Conservation (phyloP, 768 basidiomycete genomes). For the Amanita jacksonii region DNA sequence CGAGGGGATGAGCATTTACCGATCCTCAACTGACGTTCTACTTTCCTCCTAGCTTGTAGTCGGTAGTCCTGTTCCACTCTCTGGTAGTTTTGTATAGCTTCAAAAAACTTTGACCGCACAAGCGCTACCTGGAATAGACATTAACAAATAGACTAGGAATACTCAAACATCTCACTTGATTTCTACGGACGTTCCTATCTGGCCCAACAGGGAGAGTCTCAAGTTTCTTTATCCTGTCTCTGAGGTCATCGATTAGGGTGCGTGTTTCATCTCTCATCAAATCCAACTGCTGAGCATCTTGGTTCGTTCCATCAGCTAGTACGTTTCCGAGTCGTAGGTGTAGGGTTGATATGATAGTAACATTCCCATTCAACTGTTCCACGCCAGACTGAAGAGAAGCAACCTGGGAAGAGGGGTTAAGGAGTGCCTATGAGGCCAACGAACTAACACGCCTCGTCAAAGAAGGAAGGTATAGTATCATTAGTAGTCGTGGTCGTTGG, state of each 20-base stretch:
- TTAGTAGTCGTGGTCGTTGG: slow-evolving; percentile 12
- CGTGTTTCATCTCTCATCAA: slow-evolving; percentile 51
- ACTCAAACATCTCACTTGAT: slow-evolving; percentile 19
- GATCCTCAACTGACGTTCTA: slow-evolving; percentile 72
- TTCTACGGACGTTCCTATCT: slow-evolving; percentile 29
- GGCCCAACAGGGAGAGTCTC: slow-evolving; percentile 24
- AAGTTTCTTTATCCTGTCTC: slow-evolving; percentile 49
- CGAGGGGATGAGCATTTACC: slow-evolving; percentile 30
- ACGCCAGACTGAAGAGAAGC: slow-evolving; percentile 32
- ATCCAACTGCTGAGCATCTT: slow-evolving; percentile 36
- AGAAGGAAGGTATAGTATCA: slow-evolving; percentile 21
- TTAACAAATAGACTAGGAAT: neutral
- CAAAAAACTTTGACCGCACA: slow-evolving; percentile 61
- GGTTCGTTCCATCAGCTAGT: slow-evolving; percentile 21
- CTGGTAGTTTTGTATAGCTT: slow-evolving; percentile 72
- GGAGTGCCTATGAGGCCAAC: neutral
- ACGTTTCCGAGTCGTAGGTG: slow-evolving; percentile 29
- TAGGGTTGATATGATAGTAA: slow-evolving; percentile 27
- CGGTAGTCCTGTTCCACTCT: slow-evolving; percentile 64
- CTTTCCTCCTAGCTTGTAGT: slow-evolving; percentile 50
- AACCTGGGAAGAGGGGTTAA: slow-evolving; percentile 21
- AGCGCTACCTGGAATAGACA: slow-evolving; percentile 37
- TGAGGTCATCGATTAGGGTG: slow-evolving; percentile 45
- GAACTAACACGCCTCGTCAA: slow-evolving; percentile 23
- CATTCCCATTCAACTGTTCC: slow-evolving; percentile 26